Base-by-base conservation (phyloP, 2,329 filamentous ascomycete genomes). In the Drechslerella coelobrocha region DNA sequence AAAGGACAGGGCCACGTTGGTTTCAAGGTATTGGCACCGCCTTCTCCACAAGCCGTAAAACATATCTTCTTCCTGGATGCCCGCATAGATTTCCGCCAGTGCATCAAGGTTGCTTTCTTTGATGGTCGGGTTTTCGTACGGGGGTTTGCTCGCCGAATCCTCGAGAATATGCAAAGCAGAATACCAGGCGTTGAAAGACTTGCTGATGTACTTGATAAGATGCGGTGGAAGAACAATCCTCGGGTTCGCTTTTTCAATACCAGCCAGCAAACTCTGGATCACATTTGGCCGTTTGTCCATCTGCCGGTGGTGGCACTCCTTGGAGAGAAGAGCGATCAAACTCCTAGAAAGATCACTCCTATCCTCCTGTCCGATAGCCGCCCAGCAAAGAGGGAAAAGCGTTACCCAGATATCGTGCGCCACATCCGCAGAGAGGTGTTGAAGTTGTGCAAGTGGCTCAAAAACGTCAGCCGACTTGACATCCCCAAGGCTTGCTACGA, bases 1-100 rank as follows among this genome's bases (percentile, higher is more conserved):
- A 75, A 97, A 99, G 0, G 94, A 99, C 6, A 99, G 82, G 1
- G 92, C 94, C 12, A 94, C 91, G 77, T 99, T 99, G 7, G 92
- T 97, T 81, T 99, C 95, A 4, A 99, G 89, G 77, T 96, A 99
- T 74, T 96, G 91, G 78, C 92, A 96, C 48, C 94, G 88, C 62
- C 94, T 87, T 68, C 94, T 88, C 94, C 94, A 99, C 0, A 92
- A 95, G 7, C 94, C 94, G 74, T 99, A 97, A 79, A 97, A 99
- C 51, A 99, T 83, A 78, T 99, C 94, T 54, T 97, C 92, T 78
- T 99, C 95, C 76, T 96, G 90, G 12, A 99, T 82, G 0, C 88
- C 87, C 4, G 92, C 87, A 77, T 99, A 99, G 2, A 97, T 83
- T 77, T 97, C 93, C 7, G 96, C 87, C n/a, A 99, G 82, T 0